Evolutionary conservation across 106 monocot species (phyloP).

Genomic region (Allium fistulosum): DNA sequence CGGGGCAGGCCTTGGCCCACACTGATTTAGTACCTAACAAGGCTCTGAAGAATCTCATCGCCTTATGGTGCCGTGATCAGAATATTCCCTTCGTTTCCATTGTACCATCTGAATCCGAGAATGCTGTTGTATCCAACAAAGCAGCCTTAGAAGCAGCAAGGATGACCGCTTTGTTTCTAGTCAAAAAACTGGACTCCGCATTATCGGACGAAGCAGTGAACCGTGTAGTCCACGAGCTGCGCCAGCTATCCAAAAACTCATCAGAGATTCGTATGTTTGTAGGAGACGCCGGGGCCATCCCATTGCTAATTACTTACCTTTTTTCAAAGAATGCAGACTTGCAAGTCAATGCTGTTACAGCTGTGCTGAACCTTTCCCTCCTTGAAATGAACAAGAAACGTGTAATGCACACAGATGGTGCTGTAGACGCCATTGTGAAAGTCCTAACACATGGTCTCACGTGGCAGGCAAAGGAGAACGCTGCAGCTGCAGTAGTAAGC

Average conservation of each 20-base stretch:
- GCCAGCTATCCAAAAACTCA: constrained; percentile 45
- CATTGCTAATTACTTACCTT: constrained; percentile 57
- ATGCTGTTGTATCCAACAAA: constrained; percentile 34
- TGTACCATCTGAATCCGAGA: background rate
- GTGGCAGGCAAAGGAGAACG: constrained; percentile 81
- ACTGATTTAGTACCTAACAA: constrained; percentile 49
- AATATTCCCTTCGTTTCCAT: constrained; percentile 32
- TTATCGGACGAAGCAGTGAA: constrained; percentile 27
- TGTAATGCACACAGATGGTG: constrained; percentile 63
- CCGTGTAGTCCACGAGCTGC: constrained; percentile 71
- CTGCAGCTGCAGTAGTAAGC: constrained; percentile 54
- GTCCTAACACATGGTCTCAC: constrained; percentile 38
- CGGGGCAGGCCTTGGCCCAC: constrained; percentile 48
- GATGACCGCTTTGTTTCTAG: constrained; percentile 69
- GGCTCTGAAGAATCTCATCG: constrained; percentile 60
- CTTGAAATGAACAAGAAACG: constrained; percentile 66
- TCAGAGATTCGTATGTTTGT: constrained; percentile 59
- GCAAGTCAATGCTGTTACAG: constrained; percentile 74
- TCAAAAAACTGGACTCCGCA: constrained; percentile 34
- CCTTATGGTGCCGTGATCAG: constrained; percentile 59
- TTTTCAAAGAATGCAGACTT: constrained; percentile 31
- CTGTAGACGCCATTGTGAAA: constrained; percentile 30
- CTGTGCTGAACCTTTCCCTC: constrained; percentile 82
- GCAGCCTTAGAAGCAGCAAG: constrained; percentile 69
- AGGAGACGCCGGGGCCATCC: constrained; percentile 69